These are phyloP conservation scores for Oryza punctata DNA, from an alignment of 176 grass and related monocot genomes.

Conservation along the genomic window DNA sequence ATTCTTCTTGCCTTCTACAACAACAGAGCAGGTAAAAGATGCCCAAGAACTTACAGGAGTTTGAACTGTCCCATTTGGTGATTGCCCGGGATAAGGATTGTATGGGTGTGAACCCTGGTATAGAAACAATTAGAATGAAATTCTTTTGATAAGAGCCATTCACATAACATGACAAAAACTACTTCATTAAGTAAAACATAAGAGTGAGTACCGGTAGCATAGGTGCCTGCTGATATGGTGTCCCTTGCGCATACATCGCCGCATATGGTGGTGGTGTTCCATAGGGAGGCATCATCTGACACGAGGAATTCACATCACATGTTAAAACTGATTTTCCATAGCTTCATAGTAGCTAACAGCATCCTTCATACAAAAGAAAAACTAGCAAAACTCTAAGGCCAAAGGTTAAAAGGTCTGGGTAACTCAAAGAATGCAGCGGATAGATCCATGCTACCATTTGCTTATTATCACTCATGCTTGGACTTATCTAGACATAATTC, in stretches of 20 bases:
- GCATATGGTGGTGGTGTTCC: constrained; percentile 59
- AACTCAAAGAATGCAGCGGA: background rate
- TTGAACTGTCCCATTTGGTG: constrained; percentile 60
- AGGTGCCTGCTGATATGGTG: constrained; percentile 55
- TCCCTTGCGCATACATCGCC: constrained; percentile 61
- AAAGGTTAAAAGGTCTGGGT: constrained; percentile 17
- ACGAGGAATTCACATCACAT: constrained; percentile 34
- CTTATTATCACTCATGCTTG: constrained; percentile 6
- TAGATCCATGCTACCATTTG: constrained; percentile 28
- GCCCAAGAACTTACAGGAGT: constrained; percentile 55
- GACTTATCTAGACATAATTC: constrained; percentile 22
- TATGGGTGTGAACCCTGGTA: constrained; percentile 61
- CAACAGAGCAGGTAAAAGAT: constrained; percentile 29
- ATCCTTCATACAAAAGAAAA: constrained; percentile 34
- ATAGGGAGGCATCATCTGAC: constrained; percentile 63
- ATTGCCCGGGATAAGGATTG: constrained; percentile 53
- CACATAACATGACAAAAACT: constrained; percentile 33
- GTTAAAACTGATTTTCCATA: constrained; percentile 39
- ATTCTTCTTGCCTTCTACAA: constrained; percentile 4
- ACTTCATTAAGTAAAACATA: constrained; percentile 21
- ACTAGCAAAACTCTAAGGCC: constrained; percentile 19
- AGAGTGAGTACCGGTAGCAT: constrained; percentile 49
- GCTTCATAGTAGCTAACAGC: constrained; percentile 22
- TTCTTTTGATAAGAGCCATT: background rate
- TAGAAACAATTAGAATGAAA: constrained; percentile 20